A percentile compares a stretch with the other conserved stretches of the same genome.
phyloP scores from a whole-genome alignment of 2,329 filamentous ascomycete genomes.

The Myriosclerotinia curreyana region DNA sequence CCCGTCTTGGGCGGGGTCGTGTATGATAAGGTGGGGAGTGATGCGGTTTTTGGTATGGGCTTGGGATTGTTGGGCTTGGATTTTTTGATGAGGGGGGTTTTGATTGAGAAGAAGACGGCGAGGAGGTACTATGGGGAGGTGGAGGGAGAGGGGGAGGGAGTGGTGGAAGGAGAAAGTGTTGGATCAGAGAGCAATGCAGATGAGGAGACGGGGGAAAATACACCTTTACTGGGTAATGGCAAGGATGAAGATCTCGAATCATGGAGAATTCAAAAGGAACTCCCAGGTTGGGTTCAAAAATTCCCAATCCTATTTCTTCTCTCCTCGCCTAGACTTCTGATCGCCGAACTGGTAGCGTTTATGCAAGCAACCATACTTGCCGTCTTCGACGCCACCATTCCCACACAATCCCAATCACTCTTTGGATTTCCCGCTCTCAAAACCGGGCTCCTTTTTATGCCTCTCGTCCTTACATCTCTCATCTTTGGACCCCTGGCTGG shows the following conservation, averaged over 20 bases:
- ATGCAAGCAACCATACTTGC: constrained; percentile 45
- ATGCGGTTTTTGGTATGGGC: constrained; percentile 56
- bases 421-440: constrained; percentile 41
- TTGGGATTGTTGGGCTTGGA: constrained; percentile 55
- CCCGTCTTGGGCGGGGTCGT: constrained; percentile 59
- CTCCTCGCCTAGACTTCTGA: constrained; percentile 42
- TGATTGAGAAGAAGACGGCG: constrained; percentile 62
- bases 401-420: constrained; percentile 41
- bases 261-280: constrained; percentile 7
- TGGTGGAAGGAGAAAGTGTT: too few species aligned
- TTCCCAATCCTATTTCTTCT: constrained; percentile 50
- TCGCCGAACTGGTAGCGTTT: constrained; percentile 43
- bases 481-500: constrained; percentile 40
- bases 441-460: constrained; percentile 42
- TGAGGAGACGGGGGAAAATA: constrained; percentile 13
- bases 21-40: constrained; percentile 56
- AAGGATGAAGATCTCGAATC: constrained; percentile 1
- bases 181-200: constrained; percentile 19
- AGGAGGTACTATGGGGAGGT: constrained; percentile 38
- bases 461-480: constrained; percentile 41
- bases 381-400: constrained; percentile 43
- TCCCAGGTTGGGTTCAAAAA: constrained; percentile 38
- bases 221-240: neutral
- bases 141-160: constrained; percentile 26
- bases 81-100: constrained; percentile 55